Conservation (phyloP, 441 rosid genomes). For the Gossypium armourianum region DNA sequence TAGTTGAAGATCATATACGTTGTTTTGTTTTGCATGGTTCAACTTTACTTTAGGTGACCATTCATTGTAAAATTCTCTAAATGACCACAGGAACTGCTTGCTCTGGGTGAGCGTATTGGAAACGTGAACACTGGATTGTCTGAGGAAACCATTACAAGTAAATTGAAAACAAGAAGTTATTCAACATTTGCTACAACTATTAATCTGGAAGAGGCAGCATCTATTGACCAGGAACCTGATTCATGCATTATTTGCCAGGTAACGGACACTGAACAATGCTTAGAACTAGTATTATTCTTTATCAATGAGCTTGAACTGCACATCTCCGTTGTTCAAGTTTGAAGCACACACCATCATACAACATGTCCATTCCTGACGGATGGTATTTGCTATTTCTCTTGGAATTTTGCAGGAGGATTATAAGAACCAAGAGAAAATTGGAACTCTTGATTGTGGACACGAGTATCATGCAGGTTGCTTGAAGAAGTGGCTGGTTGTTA, state of each 20-base stretch:
- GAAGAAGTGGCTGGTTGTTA: slow-evolving; percentile 70
- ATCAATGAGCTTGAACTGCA: background rate
- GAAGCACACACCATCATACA: background rate
- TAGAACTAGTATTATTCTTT: background rate
- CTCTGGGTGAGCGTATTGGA: slow-evolving; percentile 71
- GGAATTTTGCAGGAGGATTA: slow-evolving; percentile 46
- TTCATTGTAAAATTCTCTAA: background rate
- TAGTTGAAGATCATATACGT: slow-evolving; percentile 14
- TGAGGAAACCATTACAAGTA: slow-evolving; percentile 38
- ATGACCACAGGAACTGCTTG: slow-evolving; percentile 66
- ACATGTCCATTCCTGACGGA: background rate
- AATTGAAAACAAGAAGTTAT: slow-evolving; percentile 42
- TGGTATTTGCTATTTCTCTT: background rate
- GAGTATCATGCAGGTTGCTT: slow-evolving; percentile 72
- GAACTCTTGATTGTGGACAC: slow-evolving; percentile 58
- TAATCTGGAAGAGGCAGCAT: slow-evolving; percentile 54
- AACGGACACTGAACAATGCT: slow-evolving; percentile 7
- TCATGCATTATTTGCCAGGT: slow-evolving; percentile 90
- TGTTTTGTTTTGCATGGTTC: background rate
- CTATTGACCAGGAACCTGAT: slow-evolving; percentile 46
- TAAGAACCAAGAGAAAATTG: slow-evolving; percentile 42
- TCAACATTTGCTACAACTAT: slow-evolving; percentile 24
- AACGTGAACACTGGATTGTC: slow-evolving; percentile 70
- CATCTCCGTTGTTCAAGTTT: background rate
- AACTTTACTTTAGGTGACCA: background rate